A percentile compares a stretch with the other conserved stretches of the same genome.
These are phyloP conservation scores for Globisporangium ultimum DNA, from an alignment of 352 stramenopile genomes.

Conservation along the genomic window DNA sequence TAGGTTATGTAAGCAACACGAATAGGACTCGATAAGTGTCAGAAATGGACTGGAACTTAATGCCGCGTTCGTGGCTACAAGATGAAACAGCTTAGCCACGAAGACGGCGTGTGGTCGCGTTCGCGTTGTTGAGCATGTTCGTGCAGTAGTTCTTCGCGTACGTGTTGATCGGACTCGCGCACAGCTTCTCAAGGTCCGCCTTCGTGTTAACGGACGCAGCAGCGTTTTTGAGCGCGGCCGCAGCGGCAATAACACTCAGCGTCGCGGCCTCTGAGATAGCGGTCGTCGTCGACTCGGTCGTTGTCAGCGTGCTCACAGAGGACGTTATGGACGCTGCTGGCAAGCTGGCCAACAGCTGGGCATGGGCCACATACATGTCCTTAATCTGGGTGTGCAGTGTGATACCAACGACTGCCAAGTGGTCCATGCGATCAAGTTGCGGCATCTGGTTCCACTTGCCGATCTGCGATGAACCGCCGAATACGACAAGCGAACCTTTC, in stretches of 20 bases:
- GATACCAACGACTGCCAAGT: conserved; percentile 36
- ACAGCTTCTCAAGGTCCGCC: neutral
- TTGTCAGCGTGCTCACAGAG: neutral
- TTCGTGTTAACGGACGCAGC: neutral
- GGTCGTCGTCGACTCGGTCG: neutral
- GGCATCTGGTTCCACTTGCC: conserved; percentile 57
- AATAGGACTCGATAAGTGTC: too few relatives aligned
- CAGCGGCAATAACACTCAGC: neutral
- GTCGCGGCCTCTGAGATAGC: neutral
- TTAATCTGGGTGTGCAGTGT: conserved; percentile 44
- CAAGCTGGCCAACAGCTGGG: conserved; percentile 23
- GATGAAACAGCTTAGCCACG: neutral
- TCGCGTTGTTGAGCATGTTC: conserved; percentile 4
- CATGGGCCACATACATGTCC: conserved; percentile 30
- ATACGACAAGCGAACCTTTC: conserved; percentile 20
- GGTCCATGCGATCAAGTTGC: conserved; percentile 40
- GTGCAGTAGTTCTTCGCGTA: conserved; percentile 31
- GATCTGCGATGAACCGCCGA: conserved; percentile 24
- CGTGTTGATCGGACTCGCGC: conserved; percentile 22
- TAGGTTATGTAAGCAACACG: too few relatives aligned
- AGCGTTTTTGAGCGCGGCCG: neutral
- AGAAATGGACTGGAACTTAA: too few relatives aligned
- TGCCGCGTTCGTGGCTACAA: too few relatives aligned
- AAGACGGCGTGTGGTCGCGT: neutral
- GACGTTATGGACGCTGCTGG: conserved; percentile 13